phyloP scores from a whole-genome alignment of 768 basidiomycete species.

The Termitomyces sp. region DNA sequence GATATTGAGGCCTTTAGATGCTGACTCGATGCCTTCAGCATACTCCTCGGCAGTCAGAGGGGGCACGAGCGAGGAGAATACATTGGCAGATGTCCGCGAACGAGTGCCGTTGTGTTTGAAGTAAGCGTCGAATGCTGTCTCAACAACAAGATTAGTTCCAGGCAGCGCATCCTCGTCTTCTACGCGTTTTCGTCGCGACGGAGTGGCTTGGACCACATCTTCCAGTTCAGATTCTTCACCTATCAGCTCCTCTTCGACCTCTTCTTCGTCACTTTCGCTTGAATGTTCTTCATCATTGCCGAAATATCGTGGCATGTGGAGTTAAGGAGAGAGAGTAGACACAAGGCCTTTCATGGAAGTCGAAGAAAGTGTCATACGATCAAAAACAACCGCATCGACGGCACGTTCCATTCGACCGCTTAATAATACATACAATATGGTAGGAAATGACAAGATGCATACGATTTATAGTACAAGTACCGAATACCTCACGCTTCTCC shows the following conservation, averaged over 20 bases:
- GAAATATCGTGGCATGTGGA: neutral
- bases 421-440: neutral
- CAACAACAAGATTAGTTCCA: constrained; percentile 37
- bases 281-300: constrained; percentile 6
- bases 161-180: constrained; percentile 13
- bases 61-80: constrained; percentile 71
- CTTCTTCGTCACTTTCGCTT: constrained; percentile 12
- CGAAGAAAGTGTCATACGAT: neutral
- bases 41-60: constrained; percentile 69
- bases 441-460: neutral
- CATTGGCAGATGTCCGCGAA: constrained; percentile 68
- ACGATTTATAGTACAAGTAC: neutral
- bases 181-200: constrained; percentile 8
- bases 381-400: neutral
- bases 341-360: neutral
- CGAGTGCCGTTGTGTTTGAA: constrained; percentile 61
- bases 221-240: constrained; percentile 15
- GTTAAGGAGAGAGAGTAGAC: neutral
- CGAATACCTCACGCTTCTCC: constrained; percentile 9
- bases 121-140: constrained; percentile 75
- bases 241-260: constrained; percentile 8
- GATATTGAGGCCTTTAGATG: constrained; percentile 19
- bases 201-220: constrained; percentile 1
- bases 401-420: too few species aligned
- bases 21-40: constrained; percentile 29